Conservation (phyloP, 2,329 filamentous ascomycete species). For the Clarireedia homoeocarpa region DNA sequence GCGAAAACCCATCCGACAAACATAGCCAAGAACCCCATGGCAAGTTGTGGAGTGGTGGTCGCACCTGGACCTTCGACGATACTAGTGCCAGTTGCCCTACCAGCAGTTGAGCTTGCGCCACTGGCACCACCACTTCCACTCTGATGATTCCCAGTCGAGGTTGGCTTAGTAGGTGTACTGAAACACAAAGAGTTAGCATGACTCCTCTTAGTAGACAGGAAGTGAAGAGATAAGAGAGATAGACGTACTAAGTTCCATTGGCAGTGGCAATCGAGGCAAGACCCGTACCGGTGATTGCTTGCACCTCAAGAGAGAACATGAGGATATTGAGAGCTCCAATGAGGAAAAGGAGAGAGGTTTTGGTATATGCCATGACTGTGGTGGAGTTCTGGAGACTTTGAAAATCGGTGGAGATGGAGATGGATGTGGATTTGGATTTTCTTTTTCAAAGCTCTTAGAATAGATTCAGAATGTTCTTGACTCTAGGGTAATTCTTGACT, state of each 20-base stretch:
- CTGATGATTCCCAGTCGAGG: not conserved
- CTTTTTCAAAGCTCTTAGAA: no score
- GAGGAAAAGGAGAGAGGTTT: not conserved
- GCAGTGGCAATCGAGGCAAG: not conserved
- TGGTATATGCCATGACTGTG: not conserved
- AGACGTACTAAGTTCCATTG: conserved; percentile 4
- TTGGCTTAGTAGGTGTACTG: not conserved
- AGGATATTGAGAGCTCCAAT: not conserved
- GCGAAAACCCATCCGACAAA: conserved; percentile 2
- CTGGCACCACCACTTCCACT: not conserved
- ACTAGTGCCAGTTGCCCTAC: not conserved
- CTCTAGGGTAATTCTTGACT: no score
- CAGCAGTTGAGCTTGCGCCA: not conserved
- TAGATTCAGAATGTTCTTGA: no score
- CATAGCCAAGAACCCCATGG: not conserved
- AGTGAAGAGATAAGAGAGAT: not conserved
- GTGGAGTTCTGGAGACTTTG: not conserved
- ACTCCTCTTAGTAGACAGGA: not conserved
- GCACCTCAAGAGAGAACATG: not conserved
- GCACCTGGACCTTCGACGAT: not conserved
- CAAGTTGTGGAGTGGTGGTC: not conserved
- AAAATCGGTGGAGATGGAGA: not conserved
- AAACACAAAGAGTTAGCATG: not conserved
- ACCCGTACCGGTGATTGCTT: not conserved
- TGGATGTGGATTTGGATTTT: no score